A percentile compares a stretch with the other conserved stretches of the same genome.
Evolutionary conservation across 441 rosid genomes (phyloP).

Genomic region (California macrophylla): DNA sequence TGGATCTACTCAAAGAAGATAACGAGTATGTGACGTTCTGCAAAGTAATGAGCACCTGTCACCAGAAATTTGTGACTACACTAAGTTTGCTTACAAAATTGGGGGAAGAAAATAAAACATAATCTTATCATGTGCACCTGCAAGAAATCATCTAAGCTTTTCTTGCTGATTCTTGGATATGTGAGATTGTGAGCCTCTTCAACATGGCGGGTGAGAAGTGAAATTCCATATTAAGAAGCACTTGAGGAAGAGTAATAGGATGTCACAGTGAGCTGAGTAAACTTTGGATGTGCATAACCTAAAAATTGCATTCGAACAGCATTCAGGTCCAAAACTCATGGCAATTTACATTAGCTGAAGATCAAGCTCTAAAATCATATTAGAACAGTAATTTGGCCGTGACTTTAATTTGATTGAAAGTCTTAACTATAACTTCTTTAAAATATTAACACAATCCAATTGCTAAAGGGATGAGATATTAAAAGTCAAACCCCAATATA

Average conservation of each 20-base stretch:
- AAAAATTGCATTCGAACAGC: constrained; percentile 19
- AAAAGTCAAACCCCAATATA: neutral
- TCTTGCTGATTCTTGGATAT: constrained; percentile 36
- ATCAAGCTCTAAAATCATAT: neutral
- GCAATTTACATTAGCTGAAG: neutral
- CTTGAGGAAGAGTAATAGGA: constrained; percentile 85
- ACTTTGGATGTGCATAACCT: constrained; percentile 78
- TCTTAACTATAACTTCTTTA: neutral
- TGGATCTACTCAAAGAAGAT: no score
- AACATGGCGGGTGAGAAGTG: constrained; percentile 57
- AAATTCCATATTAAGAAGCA: constrained; percentile 76
- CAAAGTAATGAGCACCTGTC: no score
- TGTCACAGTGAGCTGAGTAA: constrained; percentile 69
- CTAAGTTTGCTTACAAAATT: neutral
- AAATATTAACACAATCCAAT: neutral
- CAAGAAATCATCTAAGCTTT: constrained; percentile 31
- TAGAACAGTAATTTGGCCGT: neutral
- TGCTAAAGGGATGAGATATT: neutral
- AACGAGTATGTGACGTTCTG: no score
- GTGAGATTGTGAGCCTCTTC: constrained; percentile 38
- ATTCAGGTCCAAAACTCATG: neutral
- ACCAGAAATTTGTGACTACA: neutral
- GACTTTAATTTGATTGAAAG: neutral
- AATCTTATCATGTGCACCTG: constrained; percentile 25
- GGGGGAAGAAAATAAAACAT: no score